phyloP scores from a whole-genome alignment of 2,329 filamentous ascomycete genomes.

The Clonostachys chloroleuca region DNA sequence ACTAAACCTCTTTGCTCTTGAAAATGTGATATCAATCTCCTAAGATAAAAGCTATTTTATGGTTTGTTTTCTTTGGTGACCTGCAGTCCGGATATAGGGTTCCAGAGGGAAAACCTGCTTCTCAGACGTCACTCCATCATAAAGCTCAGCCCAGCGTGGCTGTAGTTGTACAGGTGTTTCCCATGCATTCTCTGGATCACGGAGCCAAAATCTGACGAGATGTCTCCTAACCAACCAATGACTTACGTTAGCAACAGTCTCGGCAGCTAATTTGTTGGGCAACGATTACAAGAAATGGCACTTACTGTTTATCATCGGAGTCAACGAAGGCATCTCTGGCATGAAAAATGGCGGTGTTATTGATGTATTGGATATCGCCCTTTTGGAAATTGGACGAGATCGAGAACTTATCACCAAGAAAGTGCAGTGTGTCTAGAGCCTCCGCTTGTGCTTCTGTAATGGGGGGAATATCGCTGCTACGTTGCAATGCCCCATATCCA shows the following conservation, averaged over 20 bases:
- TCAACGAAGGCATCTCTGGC: conserved; percentile 44
- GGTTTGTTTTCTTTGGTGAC: conserved; percentile 4
- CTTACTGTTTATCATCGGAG: conserved; percentile 35
- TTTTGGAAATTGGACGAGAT: conserved; percentile 39
- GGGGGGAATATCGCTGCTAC: conserved; percentile 49
- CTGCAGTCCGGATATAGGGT: conserved; percentile 24
- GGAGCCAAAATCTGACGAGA: conserved; percentile 43
- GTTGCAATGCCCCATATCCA: conserved; percentile 49
- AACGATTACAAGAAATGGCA: conserved; percentile 1
- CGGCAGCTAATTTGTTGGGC: neutral
- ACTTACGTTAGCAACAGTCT: no score
- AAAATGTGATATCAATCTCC: no score
- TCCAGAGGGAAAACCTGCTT: conserved; percentile 52
- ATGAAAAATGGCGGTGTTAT: conserved; percentile 51
- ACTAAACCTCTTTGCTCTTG: no score
- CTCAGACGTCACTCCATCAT: conserved; percentile 43
- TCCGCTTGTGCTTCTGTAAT: conserved; percentile 49
- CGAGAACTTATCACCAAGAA: conserved; percentile 38
- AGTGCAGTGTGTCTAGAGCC: conserved; percentile 46
- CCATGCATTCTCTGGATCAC: conserved; percentile 44
- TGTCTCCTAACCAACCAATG: conserved; percentile 26
- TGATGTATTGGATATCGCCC: conserved; percentile 50
- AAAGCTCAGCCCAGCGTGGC: conserved; percentile 47
- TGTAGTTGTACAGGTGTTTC: conserved; percentile 35
- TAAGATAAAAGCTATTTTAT: no score